phyloP scores from a whole-genome alignment of 2,329 filamentous ascomycete genomes.

The Aspergillus oerlinghausenensis region DNA sequence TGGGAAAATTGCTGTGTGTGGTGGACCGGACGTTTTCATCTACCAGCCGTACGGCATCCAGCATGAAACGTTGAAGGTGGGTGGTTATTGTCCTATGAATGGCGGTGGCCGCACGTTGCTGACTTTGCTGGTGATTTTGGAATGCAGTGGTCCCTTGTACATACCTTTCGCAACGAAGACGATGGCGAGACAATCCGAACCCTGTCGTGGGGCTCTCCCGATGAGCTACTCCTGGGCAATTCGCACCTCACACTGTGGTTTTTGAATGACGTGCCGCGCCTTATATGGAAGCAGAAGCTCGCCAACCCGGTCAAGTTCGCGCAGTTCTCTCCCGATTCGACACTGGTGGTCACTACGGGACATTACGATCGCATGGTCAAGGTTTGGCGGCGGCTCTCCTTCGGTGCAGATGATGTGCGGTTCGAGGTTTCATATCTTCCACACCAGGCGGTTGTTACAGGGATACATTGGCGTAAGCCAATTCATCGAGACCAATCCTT shows the following conservation, averaged over 20 bases:
- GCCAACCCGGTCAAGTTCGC: slow-evolving; percentile 71
- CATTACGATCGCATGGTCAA: slow-evolving; percentile 79
- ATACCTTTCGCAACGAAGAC: slow-evolving; percentile 45
- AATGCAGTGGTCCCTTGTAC: slow-evolving; percentile 55
- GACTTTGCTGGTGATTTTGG: slow-evolving; percentile 15
- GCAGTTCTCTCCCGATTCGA: slow-evolving; percentile 78
- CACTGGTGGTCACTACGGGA: slow-evolving; percentile 77
- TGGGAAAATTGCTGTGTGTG: slow-evolving; percentile 79
- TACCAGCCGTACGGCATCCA: slow-evolving; percentile 70
- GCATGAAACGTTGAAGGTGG: slow-evolving; percentile 69
- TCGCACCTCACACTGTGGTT: slow-evolving; percentile 66
- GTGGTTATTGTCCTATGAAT: slow-evolving; percentile 17
- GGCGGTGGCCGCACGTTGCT: slow-evolving; percentile 2
- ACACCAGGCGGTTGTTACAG: slow-evolving; percentile 78
- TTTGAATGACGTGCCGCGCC: slow-evolving; percentile 40
- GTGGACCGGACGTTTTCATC: slow-evolving; percentile 62
- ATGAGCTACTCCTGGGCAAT: slow-evolving; percentile 79
- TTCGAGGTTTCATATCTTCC: slow-evolving; percentile 88
- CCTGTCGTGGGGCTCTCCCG: slow-evolving; percentile 81
- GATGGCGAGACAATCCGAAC: slow-evolving; percentile 45
- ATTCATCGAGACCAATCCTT: slow-evolving; percentile 71
- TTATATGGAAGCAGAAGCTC: slow-evolving; percentile 69
- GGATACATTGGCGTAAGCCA: slow-evolving; percentile 78
- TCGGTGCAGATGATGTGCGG: slow-evolving; percentile 73
- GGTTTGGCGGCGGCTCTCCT: slow-evolving; percentile 84